Evolutionary conservation across 352 stramenopile genomes (phyloP), one percentile per base, ranked within the genome.

Genomic region (Phytophthora ohioensis): DNA sequence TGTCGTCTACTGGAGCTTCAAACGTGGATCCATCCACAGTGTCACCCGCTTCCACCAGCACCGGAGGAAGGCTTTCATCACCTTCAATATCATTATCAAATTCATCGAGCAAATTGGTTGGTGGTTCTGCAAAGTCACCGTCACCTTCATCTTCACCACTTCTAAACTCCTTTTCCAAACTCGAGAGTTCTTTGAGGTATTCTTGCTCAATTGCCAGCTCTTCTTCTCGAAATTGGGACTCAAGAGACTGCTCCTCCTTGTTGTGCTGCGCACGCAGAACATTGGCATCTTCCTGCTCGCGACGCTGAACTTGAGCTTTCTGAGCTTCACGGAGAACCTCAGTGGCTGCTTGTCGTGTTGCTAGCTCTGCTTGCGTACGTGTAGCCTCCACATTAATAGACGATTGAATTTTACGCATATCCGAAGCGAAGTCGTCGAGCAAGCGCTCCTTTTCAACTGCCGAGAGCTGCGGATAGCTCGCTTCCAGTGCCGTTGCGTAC

Each of bases 111-210:
- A 48, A 57, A 32, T 59, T 31, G 5, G 69, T 64, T 4, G 52
- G 42, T 9, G 72, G 64, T 8, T 81, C 67, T 1, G 48, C 62
- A 21, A 78, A 82, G 53, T 79, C 78, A 8, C 74, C 57, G 45
- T 68, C 62, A 46, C 68, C 64, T 21, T 61, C 65, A 21, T 68
- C 63, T 6, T 38, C 35, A 38, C 42, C 49, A 31, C 34, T 62
- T 27, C 47, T 71, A 46, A 88, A 93, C 52, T 93, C 80, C 39
- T 80, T 62, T 38, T 91, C 79, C 38, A 93, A 34, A 9, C 52
- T 67, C 2, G 82, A 75, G 8, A 84, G 58, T 51, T 90, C 78
- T 30, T 75, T 72, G 6, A 81, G 65, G 48, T 92, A 91, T 21
- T 88, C 82, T 45, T 82, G 57, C 48, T 91, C 80, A 39, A 91